A percentile compares a stretch with the other conserved stretches of the same genome.
Evolutionary conservation across 495 filamentous ascomycete genomes (phyloP).

Genomic region (Penicillium macrosclerotiorum): DNA sequence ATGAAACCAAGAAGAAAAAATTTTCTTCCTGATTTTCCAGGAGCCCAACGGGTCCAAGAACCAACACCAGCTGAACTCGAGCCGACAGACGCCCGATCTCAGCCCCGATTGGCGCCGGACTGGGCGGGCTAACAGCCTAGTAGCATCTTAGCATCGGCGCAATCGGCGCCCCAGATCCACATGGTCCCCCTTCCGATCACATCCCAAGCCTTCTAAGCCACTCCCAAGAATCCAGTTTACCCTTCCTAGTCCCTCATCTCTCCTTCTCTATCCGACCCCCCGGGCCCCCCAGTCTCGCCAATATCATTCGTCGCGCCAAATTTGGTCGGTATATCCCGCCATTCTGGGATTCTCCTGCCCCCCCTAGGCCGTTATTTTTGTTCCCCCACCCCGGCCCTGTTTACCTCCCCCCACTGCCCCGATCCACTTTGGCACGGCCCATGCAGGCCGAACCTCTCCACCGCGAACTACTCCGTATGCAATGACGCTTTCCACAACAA

Average conservation of each 20-base stretch:
- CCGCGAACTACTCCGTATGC: background rate
- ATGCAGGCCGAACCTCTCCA: background rate
- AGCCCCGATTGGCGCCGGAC: constrained; percentile 20
- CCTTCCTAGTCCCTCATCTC: too few relatives aligned
- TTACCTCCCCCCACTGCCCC: background rate
- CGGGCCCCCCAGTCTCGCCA: too few relatives aligned
- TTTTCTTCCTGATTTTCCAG: constrained; percentile 3
- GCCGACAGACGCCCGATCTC: constrained; percentile 14
- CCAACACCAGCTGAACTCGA: constrained; percentile 27
- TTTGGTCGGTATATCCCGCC: constrained; percentile 9
- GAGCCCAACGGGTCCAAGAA: background rate
- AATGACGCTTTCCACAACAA: too few relatives aligned
- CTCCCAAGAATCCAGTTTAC: too few relatives aligned
- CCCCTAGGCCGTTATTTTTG: too few relatives aligned
- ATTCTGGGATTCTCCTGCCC: background rate
- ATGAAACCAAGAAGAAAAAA: constrained; percentile 3
- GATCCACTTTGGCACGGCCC: background rate
- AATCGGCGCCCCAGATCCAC: constrained; percentile 19
- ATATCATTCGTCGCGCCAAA: constrained; percentile 2
- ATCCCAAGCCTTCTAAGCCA: too few relatives aligned
- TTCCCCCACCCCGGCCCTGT: background rate
- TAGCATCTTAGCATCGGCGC: too few relatives aligned
- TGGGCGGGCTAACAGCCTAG: constrained; percentile 19
- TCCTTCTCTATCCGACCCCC: background rate
- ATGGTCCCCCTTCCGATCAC: too few relatives aligned